A percentile compares a stretch with the other conserved stretches of the same genome.
Evolutionary conservation across 2,329 filamentous ascomycete genomes (phyloP).

Genomic region (Xylogone sp.): DNA sequence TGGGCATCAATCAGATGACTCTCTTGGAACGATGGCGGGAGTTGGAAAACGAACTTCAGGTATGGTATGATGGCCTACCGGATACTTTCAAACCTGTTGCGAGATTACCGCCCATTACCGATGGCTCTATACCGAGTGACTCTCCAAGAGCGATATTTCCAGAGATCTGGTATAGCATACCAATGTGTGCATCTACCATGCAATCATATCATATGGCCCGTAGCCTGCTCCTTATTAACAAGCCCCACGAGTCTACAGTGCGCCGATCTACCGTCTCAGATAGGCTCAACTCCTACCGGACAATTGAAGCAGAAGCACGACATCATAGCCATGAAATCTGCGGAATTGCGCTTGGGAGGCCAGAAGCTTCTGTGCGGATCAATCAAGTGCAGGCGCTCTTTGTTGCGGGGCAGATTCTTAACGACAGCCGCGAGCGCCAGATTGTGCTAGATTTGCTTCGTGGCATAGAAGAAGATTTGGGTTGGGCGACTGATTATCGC

Average conservation of each 20-base stretch:
- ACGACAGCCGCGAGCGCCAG: slow-evolving; percentile 47
- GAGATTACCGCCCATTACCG: slow-evolving; percentile 34
- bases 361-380: slow-evolving; percentile 52
- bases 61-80: slow-evolving; percentile 56
- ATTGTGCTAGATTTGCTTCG: slow-evolving; percentile 51
- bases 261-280: slow-evolving; percentile 48
- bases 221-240: slow-evolving; percentile 58
- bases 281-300: slow-evolving; percentile 51
- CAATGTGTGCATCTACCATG: slow-evolving; percentile 63
- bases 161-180: slow-evolving; percentile 59
- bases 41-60: slow-evolving; percentile 52
- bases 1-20: slow-evolving; percentile 44
- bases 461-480: slow-evolving; percentile 58
- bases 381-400: slow-evolving; percentile 57
- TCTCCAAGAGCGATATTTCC: slow-evolving; percentile 37
- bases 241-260: slow-evolving; percentile 51
- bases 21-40: slow-evolving; percentile 49
- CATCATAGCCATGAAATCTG: slow-evolving; percentile 59
- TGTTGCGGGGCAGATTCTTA: slow-evolving; percentile 58
- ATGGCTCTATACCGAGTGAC: slow-evolving; percentile 16
- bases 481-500: slow-evolving; percentile 60
- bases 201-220: slow-evolving; percentile 63
- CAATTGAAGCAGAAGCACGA: slow-evolving; percentile 50
- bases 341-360: slow-evolving; percentile 53
- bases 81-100: slow-evolving; percentile 56